phyloP scores from a whole-genome alignment of 305 asterid species.

The Andrographis paniculata region DNA sequence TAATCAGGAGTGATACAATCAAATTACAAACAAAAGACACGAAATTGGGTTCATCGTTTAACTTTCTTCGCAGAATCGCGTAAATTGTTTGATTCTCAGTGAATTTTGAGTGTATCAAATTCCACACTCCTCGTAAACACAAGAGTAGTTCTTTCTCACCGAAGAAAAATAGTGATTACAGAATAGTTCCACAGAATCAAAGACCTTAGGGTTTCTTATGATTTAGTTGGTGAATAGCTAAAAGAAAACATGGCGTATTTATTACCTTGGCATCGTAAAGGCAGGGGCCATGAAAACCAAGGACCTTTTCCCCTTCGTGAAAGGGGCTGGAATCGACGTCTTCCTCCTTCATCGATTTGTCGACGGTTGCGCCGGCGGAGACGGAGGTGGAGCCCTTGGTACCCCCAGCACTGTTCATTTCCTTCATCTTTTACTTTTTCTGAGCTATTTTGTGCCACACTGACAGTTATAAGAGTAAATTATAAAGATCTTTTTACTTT shows the following conservation, averaged over 20 bases:
- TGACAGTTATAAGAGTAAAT: no score
- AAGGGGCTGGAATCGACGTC: constrained; percentile 28
- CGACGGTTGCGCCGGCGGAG: constrained; percentile 19
- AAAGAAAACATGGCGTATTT: no score
- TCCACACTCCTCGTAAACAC: no score
- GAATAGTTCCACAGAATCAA: no score
- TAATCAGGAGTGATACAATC: background rate
- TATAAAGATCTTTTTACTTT: no score
- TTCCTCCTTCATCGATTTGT: constrained; percentile 21
- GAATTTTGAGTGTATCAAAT: background rate
- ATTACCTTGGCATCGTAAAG: constrained; percentile 69
- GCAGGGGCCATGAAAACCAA: constrained; percentile 42
- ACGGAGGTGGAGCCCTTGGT: constrained; percentile 24
- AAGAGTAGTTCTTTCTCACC: no score
- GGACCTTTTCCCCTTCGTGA: constrained; percentile 52
- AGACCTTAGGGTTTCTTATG: constrained; percentile 6
- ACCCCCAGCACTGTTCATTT: constrained; percentile 22
- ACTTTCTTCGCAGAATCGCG: background rate
- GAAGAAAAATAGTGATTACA: no score
- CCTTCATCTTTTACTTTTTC: no score
- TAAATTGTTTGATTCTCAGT: no score
- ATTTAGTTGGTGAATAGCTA: no score
- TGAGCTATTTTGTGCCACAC: no score
- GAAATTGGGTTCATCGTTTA: background rate
- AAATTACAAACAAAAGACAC: background rate